Base-by-base conservation (phyloP, 148 eudicot genomes). In the Camellia japonica region DNA sequence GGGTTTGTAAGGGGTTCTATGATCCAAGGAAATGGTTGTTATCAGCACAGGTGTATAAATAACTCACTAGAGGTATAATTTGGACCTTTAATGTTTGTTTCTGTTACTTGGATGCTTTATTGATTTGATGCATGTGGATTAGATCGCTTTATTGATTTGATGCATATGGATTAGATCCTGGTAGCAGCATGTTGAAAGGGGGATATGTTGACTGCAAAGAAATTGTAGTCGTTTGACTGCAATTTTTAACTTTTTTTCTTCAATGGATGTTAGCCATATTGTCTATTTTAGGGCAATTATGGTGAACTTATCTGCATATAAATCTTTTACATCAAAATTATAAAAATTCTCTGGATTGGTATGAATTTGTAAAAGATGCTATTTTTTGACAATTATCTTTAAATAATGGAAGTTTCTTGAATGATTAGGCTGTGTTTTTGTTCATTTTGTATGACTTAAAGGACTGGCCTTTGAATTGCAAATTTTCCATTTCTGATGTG, bases 1-100 rank as follows among this genome's bases (percentile, higher is more conserved):
- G 99, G 99, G 54, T 96, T 96, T 81, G 99, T 96, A 44, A 90
- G 99, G 81, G 99, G 97, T 74, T 92, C 99, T 58, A 85, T 88
- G 16, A 87, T 91, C 62, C 99, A 96, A 82, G 99, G 99, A 84
- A 96, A 96, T 85, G 99, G 99, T 84, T 96, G 99, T 84, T 96
- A 96, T 83, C 93, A 91, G 83, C 99, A 96, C 82, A 88, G 93
- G 82, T 96, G 99, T 84, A 54, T 88, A 77, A 90, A 93, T 86
- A 84, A 84, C 78, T 85, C 93, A 18, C 79, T 95, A 73, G 94
- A 95, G 99, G 99, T 93, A 92, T 76, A 79, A 6, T 74, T 78
- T 43, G 64, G 60, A 60, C 49, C 7, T 42, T 77, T 3, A 20
- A 46, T 19, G 9, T 49, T 43, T 70, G 16, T 79, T 68, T 42